Evolutionary conservation across 257 asterid species (phyloP), one percentile per base, ranked within the genome.

Genomic region (Solanum raphanifolium): DNA sequence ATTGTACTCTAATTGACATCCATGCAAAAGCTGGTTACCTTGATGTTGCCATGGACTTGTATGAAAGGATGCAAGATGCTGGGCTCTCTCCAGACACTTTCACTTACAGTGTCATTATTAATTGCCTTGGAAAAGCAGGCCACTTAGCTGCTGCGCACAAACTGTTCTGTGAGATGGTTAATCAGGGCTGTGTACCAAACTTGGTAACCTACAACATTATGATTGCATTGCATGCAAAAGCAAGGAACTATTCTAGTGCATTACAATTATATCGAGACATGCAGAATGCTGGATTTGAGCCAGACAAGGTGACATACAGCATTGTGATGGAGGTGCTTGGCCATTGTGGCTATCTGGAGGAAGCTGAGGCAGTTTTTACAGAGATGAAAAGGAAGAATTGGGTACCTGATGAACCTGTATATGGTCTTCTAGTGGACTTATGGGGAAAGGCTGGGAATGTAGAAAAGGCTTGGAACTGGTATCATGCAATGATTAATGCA

Each of bases 241-340:
- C 99, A 25, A 92, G 99, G 85, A 97, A 95, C 89, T 97, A 97
- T 86, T 91, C 93, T 71, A 94, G 91, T 74, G 94, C 99, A 8
- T 90, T 97, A 29, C 95, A 95, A 94, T 90, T 97, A 32, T 97
- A 95, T 55, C 96, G 98, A 10, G 98, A 97, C 87, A 95, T 97
- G 99, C 96, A 97, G 90, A 91, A 89, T 66, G 98, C 98, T 86
- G 99, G 99, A 87, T 97, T 94, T 84, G 93, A 93, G 89, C 99
- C 99, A 1, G 99, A 97, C 87, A 97, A 94, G 88, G 99, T 97
- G 89, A 95, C 99, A 13, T 97, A 95, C 92, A 95, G 98, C 91
- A 95, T 96, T 71, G 94, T 97, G 23, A 97, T 97, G 99, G 99
- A 97, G 91, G 99, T 95, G 87, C 96, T 97, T 76, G 99, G 99